phyloP scores from a whole-genome alignment of 2,329 filamentous ascomycete species.

The Furcasterigmium sp. region DNA sequence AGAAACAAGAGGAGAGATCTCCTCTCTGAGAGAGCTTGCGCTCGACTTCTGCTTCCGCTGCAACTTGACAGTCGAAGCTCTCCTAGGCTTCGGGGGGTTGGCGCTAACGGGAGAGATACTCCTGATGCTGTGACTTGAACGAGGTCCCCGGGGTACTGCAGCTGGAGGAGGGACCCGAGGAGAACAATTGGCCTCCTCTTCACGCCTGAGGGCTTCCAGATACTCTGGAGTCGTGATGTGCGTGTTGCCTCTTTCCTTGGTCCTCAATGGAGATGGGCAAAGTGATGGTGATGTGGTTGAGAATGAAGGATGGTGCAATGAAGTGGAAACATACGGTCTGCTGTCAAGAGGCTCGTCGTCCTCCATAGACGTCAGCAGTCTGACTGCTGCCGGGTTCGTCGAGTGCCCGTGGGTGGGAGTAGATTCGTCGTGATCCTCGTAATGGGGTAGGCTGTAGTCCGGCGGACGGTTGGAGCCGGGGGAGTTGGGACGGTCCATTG shows the following conservation, averaged over 20 bases:
- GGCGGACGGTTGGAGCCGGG: conserved; percentile 42
- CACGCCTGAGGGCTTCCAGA: conserved; percentile 27
- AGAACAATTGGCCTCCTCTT: conserved; percentile 24
- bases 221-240: conserved; percentile 27
- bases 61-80: conserved; percentile 42
- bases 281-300: background rate
- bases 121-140: conserved; percentile 2
- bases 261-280: conserved; percentile 13
- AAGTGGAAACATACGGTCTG: conserved; percentile 47
- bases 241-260: conserved; percentile 14
- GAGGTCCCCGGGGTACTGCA: conserved; percentile 1
- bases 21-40: no score
- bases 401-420: conserved; percentile 34
- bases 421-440: conserved; percentile 46
- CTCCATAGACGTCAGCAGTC: conserved; percentile 59
- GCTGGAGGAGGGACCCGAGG: conserved; percentile 3
- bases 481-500: conserved; percentile 46
- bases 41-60: conserved; percentile 29
- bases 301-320: background rate
- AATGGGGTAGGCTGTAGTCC: conserved; percentile 51
- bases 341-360: conserved; percentile 36
- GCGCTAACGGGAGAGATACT: background rate
- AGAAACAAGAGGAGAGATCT: conserved; percentile 14
- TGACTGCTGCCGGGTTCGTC: conserved; percentile 46
- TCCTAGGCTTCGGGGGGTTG: background rate